Conservation (phyloP, 805 yeast genomes). For the Candida patagonica region DNA sequence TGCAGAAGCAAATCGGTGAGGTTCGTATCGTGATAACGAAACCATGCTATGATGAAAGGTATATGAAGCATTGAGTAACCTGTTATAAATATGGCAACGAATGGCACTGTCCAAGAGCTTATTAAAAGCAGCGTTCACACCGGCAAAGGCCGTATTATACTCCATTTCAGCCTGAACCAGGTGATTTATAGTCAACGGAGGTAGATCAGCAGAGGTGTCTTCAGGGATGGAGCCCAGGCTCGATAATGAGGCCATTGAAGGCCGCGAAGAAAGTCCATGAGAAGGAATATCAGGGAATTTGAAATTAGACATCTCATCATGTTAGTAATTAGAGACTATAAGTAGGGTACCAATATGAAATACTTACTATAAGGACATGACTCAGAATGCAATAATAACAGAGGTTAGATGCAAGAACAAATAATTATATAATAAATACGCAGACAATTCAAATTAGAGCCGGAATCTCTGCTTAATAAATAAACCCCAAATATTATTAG, state of each 20-base stretch:
- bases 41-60: constrained; percentile 7
- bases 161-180: constrained; percentile 12
- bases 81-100: constrained; percentile 13
- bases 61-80: constrained; percentile 12
- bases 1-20: constrained; percentile 12
- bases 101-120: constrained; percentile 12
- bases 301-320: constrained; percentile 1
- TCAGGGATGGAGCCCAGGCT: not conserved
- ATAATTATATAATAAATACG: too few relatives aligned
- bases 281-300: constrained; percentile 5
- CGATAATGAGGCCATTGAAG: constrained; percentile 1
- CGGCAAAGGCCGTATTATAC: constrained; percentile 4
- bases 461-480: too few relatives aligned
- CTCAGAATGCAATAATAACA: too few relatives aligned
- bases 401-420: too few relatives aligned
- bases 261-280: constrained; percentile 1
- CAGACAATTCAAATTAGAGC: too few relatives aligned
- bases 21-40: constrained; percentile 11
- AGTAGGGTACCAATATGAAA: not conserved
- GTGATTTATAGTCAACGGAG: constrained; percentile 9
- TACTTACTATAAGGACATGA: too few relatives aligned
- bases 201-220: not conserved
- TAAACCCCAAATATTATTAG: too few relatives aligned
- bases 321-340: not conserved
- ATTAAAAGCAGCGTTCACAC: constrained; percentile 10